Evolutionary conservation across 192 early-diverging fungal species (phyloP).

Genomic region (Entomortierella parvispora): DNA sequence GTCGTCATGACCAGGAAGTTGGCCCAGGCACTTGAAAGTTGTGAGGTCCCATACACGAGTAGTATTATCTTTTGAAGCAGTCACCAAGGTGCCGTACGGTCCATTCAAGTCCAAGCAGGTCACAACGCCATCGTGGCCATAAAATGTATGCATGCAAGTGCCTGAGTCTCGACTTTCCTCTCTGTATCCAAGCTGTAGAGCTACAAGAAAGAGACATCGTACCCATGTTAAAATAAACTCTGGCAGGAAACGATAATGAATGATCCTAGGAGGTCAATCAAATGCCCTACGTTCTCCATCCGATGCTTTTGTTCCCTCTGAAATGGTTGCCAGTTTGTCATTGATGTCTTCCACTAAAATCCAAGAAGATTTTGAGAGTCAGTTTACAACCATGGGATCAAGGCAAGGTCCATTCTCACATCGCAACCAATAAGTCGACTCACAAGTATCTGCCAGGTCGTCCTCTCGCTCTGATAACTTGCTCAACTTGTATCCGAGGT

Average conservation of each 20-base stretch:
- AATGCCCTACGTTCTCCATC: conserved; percentile 31
- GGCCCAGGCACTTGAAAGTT: conserved; percentile 65
- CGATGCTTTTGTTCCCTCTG: conserved; percentile 35
- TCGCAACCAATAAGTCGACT: conserved; percentile 2
- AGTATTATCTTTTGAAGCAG: conserved; percentile 75
- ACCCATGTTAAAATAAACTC: not conserved
- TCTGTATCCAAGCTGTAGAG: conserved; percentile 35
- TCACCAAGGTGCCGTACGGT: conserved; percentile 64
- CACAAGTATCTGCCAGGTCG: conserved; percentile 55
- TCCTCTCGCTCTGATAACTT: conserved; percentile 57
- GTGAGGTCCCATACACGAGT: conserved; percentile 77
- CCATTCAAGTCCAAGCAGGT: conserved; percentile 69
- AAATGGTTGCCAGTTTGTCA: conserved; percentile 53
- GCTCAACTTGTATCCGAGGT: conserved; percentile 53
- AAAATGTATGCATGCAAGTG: conserved; percentile 58
- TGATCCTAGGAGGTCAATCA: not conserved
- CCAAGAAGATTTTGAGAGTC: not conserved
- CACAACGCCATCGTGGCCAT: conserved; percentile 71
- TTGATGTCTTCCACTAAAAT: conserved; percentile 58
- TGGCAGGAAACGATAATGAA: not conserved
- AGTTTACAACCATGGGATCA: too few relatives aligned
- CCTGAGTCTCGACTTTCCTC: conserved; percentile 48
- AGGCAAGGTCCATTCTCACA: too few relatives aligned
- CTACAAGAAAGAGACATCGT: conserved; percentile 1
- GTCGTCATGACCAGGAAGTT: conserved; percentile 55